These are phyloP conservation scores for Diutina neorugosa DNA, from an alignment of 1,139 yeast species.

Conservation along the genomic window DNA sequence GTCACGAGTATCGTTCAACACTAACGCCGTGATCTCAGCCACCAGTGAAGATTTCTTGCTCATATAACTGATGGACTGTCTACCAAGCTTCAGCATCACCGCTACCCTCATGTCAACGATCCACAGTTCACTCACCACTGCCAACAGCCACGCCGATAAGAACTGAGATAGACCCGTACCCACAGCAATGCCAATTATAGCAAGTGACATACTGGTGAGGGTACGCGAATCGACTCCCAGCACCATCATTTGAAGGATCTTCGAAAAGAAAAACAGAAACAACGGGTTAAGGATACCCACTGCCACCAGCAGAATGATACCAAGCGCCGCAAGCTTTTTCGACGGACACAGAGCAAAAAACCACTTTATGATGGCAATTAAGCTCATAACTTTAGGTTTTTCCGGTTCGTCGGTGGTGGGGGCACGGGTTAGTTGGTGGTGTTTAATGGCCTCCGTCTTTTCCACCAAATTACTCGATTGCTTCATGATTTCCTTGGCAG, in stretches of 20 bases:
- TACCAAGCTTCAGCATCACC: conserved; percentile 36
- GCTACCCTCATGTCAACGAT: conserved; percentile 39
- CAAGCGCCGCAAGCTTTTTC: conserved; percentile 31
- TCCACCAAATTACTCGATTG: neutral
- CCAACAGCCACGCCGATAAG: conserved; percentile 36
- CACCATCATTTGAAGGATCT: conserved; percentile 46
- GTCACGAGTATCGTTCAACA: conserved; percentile 76
- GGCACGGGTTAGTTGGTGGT: neutral
- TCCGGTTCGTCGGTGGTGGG: neutral
- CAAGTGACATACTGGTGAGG: conserved; percentile 48
- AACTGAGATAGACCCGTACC: conserved; percentile 50
- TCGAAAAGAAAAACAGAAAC: conserved; percentile 69
- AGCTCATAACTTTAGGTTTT: conserved; percentile 13
- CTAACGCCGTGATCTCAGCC: conserved; percentile 49
- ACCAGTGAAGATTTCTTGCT: conserved; percentile 25
- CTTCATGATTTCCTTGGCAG: neutral
- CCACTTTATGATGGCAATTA: conserved; percentile 21
- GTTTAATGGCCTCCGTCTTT: neutral
- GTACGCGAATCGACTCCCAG: neutral
- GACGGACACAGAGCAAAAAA: conserved; percentile 21
- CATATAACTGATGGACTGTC: conserved; percentile 49
- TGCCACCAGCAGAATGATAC: conserved; percentile 38
- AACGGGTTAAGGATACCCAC: conserved; percentile 64
- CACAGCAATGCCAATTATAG: conserved; percentile 47
- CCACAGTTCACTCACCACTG: conserved; percentile 60